phyloP scores from a whole-genome alignment of 1,139 yeast genomes.

The Geotrichum macrosporum region DNA sequence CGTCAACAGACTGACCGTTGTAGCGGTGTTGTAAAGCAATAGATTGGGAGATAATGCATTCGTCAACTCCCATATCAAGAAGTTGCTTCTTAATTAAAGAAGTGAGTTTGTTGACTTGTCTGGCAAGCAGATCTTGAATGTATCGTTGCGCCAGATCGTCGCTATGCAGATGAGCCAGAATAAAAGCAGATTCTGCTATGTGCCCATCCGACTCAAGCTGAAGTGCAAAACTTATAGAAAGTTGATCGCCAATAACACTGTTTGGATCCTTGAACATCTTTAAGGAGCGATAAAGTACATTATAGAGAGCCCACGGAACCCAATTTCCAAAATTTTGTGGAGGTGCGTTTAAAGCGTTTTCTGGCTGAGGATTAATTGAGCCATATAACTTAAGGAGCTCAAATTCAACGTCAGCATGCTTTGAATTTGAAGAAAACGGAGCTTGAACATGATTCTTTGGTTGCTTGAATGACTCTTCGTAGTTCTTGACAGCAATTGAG shows the following conservation, averaged over 20 bases:
- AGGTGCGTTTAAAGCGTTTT: slow-evolving; percentile 26
- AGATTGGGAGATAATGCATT: slow-evolving; percentile 28
- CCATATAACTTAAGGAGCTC: slow-evolving; percentile 45
- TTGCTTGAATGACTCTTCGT: slow-evolving; percentile 29
- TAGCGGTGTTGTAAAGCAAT: slow-evolving; percentile 41
- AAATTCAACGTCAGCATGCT: slow-evolving; percentile 29
- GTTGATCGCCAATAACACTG: slow-evolving; percentile 41
- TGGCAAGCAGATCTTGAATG: slow-evolving; percentile 47
- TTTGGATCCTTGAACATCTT: slow-evolving; percentile 21
- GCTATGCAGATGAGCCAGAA: slow-evolving; percentile 50
- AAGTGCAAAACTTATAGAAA: slow-evolving; percentile 50
- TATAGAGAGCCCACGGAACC: slow-evolving; percentile 55
- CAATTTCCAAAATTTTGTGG: slow-evolving; percentile 35
- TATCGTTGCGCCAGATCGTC: slow-evolving; percentile 43
- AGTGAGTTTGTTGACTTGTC: slow-evolving; percentile 45
- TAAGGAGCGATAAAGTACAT: slow-evolving; percentile 39
- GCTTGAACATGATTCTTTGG: slow-evolving; percentile 24
- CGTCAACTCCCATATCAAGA: slow-evolving; percentile 38
- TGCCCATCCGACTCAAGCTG: slow-evolving; percentile 48
- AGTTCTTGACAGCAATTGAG: slow-evolving; percentile 39
- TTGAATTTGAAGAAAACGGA: slow-evolving; percentile 31
- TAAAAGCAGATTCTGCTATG: slow-evolving; percentile 59
- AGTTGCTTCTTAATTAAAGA: slow-evolving; percentile 35
- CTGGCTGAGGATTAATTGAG: slow-evolving; percentile 33
- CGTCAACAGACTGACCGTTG: slow-evolving; percentile 52